phyloP scores from a whole-genome alignment of 2,329 filamentous ascomycete genomes.

The Hymenoscyphus scutula region DNA sequence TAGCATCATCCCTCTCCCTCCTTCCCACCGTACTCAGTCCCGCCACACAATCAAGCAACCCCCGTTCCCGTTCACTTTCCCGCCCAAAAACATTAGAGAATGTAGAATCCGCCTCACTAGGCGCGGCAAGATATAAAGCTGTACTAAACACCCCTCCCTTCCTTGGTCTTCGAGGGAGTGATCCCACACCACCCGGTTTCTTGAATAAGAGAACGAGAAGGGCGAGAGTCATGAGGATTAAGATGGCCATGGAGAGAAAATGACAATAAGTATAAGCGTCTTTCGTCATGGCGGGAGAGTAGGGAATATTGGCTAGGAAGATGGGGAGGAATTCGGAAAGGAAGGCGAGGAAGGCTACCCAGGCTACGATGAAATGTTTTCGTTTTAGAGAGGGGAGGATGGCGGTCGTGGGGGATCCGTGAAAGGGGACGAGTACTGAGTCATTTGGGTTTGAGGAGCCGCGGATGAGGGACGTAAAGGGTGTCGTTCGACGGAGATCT shows the following conservation, averaged over 20 bases:
- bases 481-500: constrained; percentile 47
- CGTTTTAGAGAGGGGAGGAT: constrained; percentile 40
- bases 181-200: constrained; percentile 38
- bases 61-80: constrained; percentile 32
- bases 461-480: constrained; percentile 42
- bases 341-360: constrained; percentile 44
- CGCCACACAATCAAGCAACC: constrained; percentile 35
- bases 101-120: constrained; percentile 32
- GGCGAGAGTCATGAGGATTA: constrained; percentile 44
- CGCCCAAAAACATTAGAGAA: constrained; percentile 36
- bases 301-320: constrained; percentile 48
- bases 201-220: constrained; percentile 43
- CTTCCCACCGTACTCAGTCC: constrained; percentile 33
- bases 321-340: constrained; percentile 51
- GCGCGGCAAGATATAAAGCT: constrained; percentile 42
- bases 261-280: constrained; percentile 43
- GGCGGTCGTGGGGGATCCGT: constrained; percentile 47
- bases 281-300: constrained; percentile 43
- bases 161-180: constrained; percentile 43
- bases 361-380: constrained; percentile 41
- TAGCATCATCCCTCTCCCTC: constrained; percentile 34
- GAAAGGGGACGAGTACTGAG: constrained; percentile 43
- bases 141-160: constrained; percentile 37
- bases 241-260: constrained; percentile 40
- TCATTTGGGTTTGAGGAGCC: constrained; percentile 36